phyloP scores from a whole-genome alignment of 2,329 filamentous ascomycete species.

The Aspergillus chevalieri region DNA sequence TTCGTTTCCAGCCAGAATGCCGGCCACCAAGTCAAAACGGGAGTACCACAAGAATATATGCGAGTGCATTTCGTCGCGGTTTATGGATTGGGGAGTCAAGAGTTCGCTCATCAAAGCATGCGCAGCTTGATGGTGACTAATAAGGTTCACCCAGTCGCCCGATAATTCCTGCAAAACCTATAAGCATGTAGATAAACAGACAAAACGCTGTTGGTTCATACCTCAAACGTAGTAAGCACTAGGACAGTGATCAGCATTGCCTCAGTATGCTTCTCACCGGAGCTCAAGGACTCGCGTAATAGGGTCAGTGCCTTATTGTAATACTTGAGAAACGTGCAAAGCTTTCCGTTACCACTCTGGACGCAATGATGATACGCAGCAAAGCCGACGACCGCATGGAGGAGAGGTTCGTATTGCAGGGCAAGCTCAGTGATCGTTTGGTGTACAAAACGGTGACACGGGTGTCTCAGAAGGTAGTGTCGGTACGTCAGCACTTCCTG shows the following conservation, averaged over 20 bases:
- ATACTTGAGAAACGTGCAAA: slow-evolving; percentile 77
- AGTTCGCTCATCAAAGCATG: slow-evolving; percentile 71
- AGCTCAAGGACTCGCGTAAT: slow-evolving; percentile 65
- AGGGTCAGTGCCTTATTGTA: slow-evolving; percentile 83
- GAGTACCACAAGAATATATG: slow-evolving; percentile 83
- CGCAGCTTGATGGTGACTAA: slow-evolving; percentile 87
- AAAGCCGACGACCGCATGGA: slow-evolving; percentile 84
- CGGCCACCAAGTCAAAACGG: slow-evolving; percentile 78
- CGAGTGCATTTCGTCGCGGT: slow-evolving; percentile 63
- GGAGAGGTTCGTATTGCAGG: slow-evolving; percentile 68
- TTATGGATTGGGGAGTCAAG: slow-evolving; percentile 69
- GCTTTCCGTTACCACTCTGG: slow-evolving; percentile 61
- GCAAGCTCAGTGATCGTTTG: slow-evolving; percentile 66
- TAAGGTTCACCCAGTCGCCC: slow-evolving; percentile 90
- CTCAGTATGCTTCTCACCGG: slow-evolving; percentile 63
- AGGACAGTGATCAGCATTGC: slow-evolving; percentile 79
- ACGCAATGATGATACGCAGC: slow-evolving; percentile 79
- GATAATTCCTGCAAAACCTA: slow-evolving; percentile 66
- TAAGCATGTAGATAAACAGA: slow-evolving; percentile 10
- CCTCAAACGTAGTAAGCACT: slow-evolving; percentile 89
- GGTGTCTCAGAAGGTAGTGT: slow-evolving; percentile 73
- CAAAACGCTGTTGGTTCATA: slow-evolving; percentile 36
- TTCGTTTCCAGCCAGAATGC: slow-evolving; percentile 72
- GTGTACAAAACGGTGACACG: slow-evolving; percentile 67
- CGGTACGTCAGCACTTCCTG: slow-evolving; percentile 69